Percentiles rank a stretch among this genome's conserved stretches.
Conservation (phyloP, 2,329 filamentous ascomycete genomes). For the Neofusicoccum umdonicola region DNA sequence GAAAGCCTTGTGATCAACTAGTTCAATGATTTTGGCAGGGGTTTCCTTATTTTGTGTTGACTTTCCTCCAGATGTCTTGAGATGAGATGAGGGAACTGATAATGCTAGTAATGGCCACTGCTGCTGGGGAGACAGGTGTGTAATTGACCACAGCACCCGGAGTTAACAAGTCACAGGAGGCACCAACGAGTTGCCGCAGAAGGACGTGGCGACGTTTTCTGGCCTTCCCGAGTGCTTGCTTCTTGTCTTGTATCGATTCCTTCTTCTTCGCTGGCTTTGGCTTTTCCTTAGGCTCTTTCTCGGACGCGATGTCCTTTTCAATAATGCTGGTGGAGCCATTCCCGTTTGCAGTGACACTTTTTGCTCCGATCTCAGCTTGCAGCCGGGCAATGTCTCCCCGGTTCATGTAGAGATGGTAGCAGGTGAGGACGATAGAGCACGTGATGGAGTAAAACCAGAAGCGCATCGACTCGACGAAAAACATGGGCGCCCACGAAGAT, state of each 20-base stretch:
- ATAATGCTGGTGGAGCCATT: not conserved
- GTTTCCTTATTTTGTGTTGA: not conserved
- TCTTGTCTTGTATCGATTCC: not conserved
- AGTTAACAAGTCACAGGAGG: slow-evolving; percentile 7
- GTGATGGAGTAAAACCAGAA: slow-evolving; percentile 18
- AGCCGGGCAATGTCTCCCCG: not conserved
- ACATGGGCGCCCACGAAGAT: slow-evolving; percentile 12
- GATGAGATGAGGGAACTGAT: slow-evolving; percentile 9
- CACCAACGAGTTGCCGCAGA: not conserved
- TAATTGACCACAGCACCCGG: slow-evolving; percentile 10
- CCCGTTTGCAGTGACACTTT: not conserved
- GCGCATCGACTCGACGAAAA: slow-evolving; percentile 15
- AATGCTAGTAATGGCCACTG: slow-evolving; percentile 12
- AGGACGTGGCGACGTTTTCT: not conserved
- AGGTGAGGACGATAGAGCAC: slow-evolving; percentile 11
- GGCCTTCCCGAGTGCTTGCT: not conserved
- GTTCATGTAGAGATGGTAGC: slow-evolving; percentile 7
- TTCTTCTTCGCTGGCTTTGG: not conserved
- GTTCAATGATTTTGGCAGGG: too few species aligned
- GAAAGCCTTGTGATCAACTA: too few species aligned
- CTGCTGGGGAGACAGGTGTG: not conserved
- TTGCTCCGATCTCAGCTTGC: not conserved
- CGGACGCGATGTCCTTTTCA: not conserved
- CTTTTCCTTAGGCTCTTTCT: not conserved
- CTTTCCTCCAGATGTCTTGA: slow-evolving; percentile 11